Conservation (phyloP, 1,284 basidiomycete species). For the Trametes hirsuta region DNA sequence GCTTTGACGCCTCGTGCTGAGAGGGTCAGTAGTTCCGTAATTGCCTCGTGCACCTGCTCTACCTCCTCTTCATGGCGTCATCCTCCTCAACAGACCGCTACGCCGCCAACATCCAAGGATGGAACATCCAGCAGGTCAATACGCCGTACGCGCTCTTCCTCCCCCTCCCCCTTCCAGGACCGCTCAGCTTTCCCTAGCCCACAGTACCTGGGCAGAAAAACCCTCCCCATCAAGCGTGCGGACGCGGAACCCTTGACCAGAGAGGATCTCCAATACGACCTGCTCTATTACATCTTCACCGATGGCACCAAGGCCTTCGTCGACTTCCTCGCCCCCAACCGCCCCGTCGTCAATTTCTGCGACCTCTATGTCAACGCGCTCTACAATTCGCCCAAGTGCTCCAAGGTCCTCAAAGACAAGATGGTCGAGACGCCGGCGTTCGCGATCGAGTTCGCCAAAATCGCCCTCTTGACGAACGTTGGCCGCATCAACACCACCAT, state of each 20-base stretch:
- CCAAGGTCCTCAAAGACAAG: slow-evolving; percentile 68
- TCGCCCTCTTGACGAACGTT: slow-evolving; percentile 79
- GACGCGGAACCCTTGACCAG: slow-evolving; percentile 67
- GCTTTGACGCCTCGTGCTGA: slow-evolving; percentile 35
- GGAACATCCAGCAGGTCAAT: slow-evolving; percentile 37
- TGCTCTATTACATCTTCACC: slow-evolving; percentile 70
- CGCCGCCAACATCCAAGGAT: slow-evolving; percentile 30
- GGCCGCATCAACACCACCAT: slow-evolving; percentile 85
- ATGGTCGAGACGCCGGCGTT: slow-evolving; percentile 67
- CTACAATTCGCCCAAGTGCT: slow-evolving; percentile 69
- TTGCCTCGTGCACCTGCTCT: slow-evolving; percentile 36
- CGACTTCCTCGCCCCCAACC: slow-evolving; percentile 40
- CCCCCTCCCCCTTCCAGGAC: slow-evolving; percentile 5
- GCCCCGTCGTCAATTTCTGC: slow-evolving; percentile 57
- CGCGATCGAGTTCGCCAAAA: slow-evolving; percentile 76
- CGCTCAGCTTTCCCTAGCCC: slow-evolving; percentile 30
- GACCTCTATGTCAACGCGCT: slow-evolving; percentile 79
- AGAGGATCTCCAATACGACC: slow-evolving; percentile 75
- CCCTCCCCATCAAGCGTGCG: slow-evolving; percentile 54
- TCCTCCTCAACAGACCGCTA: slow-evolving; percentile 37
- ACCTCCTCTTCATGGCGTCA: slow-evolving; percentile 39
- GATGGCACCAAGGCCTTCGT: slow-evolving; percentile 61
- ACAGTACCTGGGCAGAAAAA: slow-evolving; percentile 44
- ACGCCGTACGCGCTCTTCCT: slow-evolving; percentile 33
- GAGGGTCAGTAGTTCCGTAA: slow-evolving; percentile 37